Evolutionary conservation across 78 protist genomes (phyloP).

Genomic region (slime mould (Dictyostelium discoideum)): dicty_2.7 NC_007090.3:2525501-2526000

Average conservation of each 20-base stretch:
- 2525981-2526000: neutral
- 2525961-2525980: neutral
- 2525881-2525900: neutral
- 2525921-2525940: neutral
- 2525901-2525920: too few relatives aligned
- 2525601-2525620: slow-evolving; percentile 2
- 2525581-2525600: slow-evolving; percentile 20
- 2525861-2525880: neutral
- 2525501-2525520: neutral
- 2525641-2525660: neutral
- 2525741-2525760: neutral
- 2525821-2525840: neutral
- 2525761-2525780: neutral
- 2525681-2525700: neutral
- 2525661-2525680: neutral
- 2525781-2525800: neutral
- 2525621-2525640: neutral
- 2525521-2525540: neutral
- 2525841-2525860: neutral
- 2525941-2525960: neutral
- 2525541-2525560: neutral
- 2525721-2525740: neutral
- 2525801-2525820: neutral
- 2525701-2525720: neutral
- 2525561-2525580: neutral